phyloP scores from a whole-genome alignment of 1,284 basidiomycete genomes.

The Melampsora larici-populina region DNA sequence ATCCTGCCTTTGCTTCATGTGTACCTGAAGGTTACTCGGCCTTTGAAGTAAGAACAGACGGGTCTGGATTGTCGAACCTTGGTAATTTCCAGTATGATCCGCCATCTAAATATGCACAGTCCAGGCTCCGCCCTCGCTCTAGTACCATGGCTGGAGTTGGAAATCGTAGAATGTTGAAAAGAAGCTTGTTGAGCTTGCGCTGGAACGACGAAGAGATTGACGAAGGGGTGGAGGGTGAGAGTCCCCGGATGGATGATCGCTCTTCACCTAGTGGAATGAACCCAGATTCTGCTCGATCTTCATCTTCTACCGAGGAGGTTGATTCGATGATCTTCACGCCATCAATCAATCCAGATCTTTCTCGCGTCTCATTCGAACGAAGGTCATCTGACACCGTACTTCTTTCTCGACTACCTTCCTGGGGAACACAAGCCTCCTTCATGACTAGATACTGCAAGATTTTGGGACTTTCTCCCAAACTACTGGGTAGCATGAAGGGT shows the following conservation, averaged over 20 bases:
- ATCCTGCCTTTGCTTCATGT: not conserved
- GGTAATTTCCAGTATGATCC: slow-evolving; percentile 1
- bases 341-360: not conserved
- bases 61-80: slow-evolving; percentile 4
- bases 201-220: slow-evolving; percentile 22
- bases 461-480: slow-evolving; percentile 26
- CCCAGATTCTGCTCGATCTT: not conserved
- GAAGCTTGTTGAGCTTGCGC: slow-evolving; percentile 12
- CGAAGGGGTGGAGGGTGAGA: not conserved
- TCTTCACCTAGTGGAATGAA: not conserved
- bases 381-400: not conserved
- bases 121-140: slow-evolving; percentile 29
- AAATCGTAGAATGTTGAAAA: not conserved
- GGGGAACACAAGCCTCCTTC: not conserved
- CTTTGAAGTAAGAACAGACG: slow-evolving; percentile 8
- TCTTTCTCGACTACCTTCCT: not conserved
- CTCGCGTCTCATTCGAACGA: not conserved
- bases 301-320: not conserved
- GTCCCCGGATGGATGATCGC: not conserved
- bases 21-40: not conserved
- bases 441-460: slow-evolving; percentile 38
- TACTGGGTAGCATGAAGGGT: slow-evolving; percentile 43
- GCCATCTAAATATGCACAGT: slow-evolving; percentile 4
- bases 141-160: slow-evolving; percentile 34
- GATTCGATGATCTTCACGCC: not conserved